These are phyloP conservation scores for Beta lomatogona DNA, from an alignment of 179 eudicot genomes.

Conservation along the genomic window DNA sequence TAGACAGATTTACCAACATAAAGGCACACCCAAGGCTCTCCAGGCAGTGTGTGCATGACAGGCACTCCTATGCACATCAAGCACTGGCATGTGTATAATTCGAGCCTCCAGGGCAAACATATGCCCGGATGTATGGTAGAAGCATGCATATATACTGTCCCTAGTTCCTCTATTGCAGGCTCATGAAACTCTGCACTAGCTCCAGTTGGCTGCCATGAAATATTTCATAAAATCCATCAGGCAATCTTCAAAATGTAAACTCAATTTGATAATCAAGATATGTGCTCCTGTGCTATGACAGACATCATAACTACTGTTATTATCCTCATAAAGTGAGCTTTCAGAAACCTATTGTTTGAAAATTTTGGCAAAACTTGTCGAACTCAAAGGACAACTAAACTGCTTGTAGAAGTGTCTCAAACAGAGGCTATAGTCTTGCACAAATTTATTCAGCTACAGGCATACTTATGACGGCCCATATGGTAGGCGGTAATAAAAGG, in stretches of 20 bases:
- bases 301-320: neutral
- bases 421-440: neutral
- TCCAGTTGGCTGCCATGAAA: slow-evolving; percentile 46
- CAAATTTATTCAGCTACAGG: neutral
- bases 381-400: neutral
- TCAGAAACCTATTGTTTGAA: neutral
- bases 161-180: slow-evolving; percentile 19
- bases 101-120: too few relatives aligned
- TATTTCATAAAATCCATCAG: neutral
- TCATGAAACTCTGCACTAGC: slow-evolving; percentile 44
- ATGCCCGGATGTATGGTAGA: too few relatives aligned
- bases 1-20: too few relatives aligned
- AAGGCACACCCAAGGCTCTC: too few relatives aligned
- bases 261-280: neutral
- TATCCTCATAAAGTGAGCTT: slow-evolving; percentile 2
- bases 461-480: neutral
- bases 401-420: neutral
- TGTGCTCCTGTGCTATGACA: neutral
- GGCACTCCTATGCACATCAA: too few relatives aligned
- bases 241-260: neutral
- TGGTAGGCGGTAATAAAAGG: too few relatives aligned
- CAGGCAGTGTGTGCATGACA: too few relatives aligned
- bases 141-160: neutral
- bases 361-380: neutral
- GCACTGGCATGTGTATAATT: too few relatives aligned